phyloP scores from a whole-genome alignment of 176 grass and related monocot genomes.

The Eleusine coracana region DNA sequence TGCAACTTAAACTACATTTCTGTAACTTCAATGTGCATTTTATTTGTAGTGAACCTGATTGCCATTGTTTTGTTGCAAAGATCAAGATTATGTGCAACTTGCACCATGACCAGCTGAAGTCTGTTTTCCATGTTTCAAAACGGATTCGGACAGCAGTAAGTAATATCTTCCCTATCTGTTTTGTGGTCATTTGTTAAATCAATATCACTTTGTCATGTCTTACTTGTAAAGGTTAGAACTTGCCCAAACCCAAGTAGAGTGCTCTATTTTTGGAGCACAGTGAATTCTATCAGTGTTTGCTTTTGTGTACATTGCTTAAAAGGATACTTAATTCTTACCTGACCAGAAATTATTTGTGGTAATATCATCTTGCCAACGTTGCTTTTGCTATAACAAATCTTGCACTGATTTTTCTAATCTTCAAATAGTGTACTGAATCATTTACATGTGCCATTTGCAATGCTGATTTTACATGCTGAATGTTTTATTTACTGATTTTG shows the following conservation, averaged over 20 bases:
- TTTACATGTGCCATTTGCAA: background rate
- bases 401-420: background rate
- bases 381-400: background rate
- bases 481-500: conserved; percentile 16
- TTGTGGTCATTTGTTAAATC: conserved; percentile 1
- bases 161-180: conserved; percentile 22
- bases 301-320: background rate
- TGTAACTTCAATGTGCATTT: conserved; percentile 6
- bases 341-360: background rate
- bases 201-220: conserved; percentile 17
- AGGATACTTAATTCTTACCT: background rate
- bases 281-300: background rate
- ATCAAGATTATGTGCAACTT: conserved; percentile 82
- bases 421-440: background rate
- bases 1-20: conserved; percentile 21
- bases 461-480: background rate
- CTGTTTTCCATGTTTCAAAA: conserved; percentile 83
- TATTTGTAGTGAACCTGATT: conserved; percentile 38
- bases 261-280: background rate
- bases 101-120: conserved; percentile 78
- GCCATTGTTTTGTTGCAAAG: conserved; percentile 44
- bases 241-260: background rate
- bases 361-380: background rate
- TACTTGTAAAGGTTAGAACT: background rate
- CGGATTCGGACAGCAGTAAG: conserved; percentile 73